A percentile compares a stretch with the other conserved stretches of the same genome.
phyloP scores from a whole-genome alignment of 2,329 filamentous ascomycete species.

The Eutypa lata region DNA sequence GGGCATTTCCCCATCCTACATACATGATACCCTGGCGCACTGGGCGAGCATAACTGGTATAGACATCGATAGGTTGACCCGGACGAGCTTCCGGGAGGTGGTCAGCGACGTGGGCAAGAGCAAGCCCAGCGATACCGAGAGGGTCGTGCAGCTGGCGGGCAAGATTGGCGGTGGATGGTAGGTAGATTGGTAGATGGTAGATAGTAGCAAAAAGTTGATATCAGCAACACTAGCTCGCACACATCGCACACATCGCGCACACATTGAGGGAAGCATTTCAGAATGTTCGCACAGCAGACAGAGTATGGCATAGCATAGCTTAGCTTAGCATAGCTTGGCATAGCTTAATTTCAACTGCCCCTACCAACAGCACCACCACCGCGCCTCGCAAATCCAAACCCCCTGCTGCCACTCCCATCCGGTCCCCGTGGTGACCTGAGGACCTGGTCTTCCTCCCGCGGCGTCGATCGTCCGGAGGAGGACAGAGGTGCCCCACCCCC shows the following conservation, averaged over 20 bases:
- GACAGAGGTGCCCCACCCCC: constrained; percentile 29
- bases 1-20: constrained; percentile 62
- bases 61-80: constrained; percentile 67
- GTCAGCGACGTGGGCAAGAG: constrained; percentile 92
- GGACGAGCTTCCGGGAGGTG: constrained; percentile 87
- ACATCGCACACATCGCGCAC: too few species aligned
- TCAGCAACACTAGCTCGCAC: too few species aligned
- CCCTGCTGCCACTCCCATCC: constrained; percentile 71
- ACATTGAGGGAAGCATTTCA: too few species aligned
- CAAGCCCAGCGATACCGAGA: constrained; percentile 66
- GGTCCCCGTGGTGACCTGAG: constrained; percentile 76
- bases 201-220: constrained; percentile 22
- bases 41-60: constrained; percentile 75
- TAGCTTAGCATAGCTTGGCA: constrained; percentile 4
- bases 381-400: constrained; percentile 71
- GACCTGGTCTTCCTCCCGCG: constrained; percentile 62
- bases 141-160: constrained; percentile 82
- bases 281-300: too few species aligned
- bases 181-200: constrained; percentile 18
- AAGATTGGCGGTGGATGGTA: constrained; percentile 95
- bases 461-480: constrained; percentile 40
- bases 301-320: neutral
- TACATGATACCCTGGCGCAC: constrained; percentile 67
- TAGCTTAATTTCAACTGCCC: constrained; percentile 35
- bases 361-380: constrained; percentile 29